These are phyloP conservation scores for Macadamia tetraphylla DNA, from an alignment of 164 flowering plant genomes.

Conservation along the genomic window DNA sequence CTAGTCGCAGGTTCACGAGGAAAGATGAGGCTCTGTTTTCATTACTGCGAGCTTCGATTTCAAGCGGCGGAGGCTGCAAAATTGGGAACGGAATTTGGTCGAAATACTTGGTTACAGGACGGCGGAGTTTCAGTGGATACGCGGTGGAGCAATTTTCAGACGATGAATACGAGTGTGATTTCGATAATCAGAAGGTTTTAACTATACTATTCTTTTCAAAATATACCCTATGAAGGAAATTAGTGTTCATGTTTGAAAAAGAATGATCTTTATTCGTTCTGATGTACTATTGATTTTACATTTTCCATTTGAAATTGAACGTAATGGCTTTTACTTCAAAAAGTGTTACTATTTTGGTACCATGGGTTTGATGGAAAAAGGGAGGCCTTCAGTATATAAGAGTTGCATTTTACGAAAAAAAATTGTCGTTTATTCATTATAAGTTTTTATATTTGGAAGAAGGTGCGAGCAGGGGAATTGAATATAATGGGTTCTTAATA, in stretches of 20 bases:
- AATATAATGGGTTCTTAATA: too few relatives aligned
- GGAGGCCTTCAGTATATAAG: neutral
- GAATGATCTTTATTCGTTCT: neutral
- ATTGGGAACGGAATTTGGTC: neutral
- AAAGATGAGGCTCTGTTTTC: neutral
- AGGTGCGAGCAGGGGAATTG: too few relatives aligned
- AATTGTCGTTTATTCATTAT: too few relatives aligned
- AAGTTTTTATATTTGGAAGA: too few relatives aligned
- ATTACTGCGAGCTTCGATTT: slow-evolving; percentile 10
- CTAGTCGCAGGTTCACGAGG: neutral
- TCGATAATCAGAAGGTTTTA: slow-evolving; percentile 53
- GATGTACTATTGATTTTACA: neutral
- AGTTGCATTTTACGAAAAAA: neutral
- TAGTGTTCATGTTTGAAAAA: neutral
- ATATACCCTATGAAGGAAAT: neutral
- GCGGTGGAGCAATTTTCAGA: slow-evolving; percentile 92
- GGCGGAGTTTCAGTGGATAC: slow-evolving; percentile 34
- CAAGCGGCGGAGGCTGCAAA: slow-evolving; percentile 7
- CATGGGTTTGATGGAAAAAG: neutral
- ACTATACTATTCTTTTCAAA: too few relatives aligned
- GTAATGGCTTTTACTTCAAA: neutral
- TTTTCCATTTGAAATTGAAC: neutral
- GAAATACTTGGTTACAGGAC: slow-evolving; percentile 8
- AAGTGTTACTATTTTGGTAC: neutral
- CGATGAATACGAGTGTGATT: slow-evolving; percentile 88